Evolutionary conservation across 148 eudicot genomes (phyloP), one percentile per base, ranked within the genome.

Genomic region (Drosera capensis): DNA sequence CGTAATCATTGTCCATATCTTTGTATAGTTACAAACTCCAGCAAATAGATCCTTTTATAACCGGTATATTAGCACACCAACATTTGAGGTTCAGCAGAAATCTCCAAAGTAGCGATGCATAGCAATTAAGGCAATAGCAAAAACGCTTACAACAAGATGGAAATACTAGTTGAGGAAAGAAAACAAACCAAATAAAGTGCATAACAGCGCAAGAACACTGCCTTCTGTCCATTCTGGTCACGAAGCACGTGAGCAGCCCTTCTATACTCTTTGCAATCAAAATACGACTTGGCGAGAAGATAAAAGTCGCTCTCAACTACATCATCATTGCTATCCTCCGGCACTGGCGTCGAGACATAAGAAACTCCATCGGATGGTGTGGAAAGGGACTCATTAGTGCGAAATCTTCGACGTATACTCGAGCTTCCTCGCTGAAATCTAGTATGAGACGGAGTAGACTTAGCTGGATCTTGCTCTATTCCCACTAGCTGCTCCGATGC

Each of bases 401-500:
- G 76, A 63, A 63, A 85, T 49, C 95, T 74, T 18, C 94, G 85
- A 12, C 75, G 82, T 37, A 80, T 84, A 64, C 85, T 75, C 45
- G 99, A 90, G 57, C 85, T 80, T 11, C 82, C 99, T 21, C 93
- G 72, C 72, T 92, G 99, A 55, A 90, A 81, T 58, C 99, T 60
- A 14, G 99, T 85, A 59, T 79, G 94, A 0, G 95, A 78, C 7
- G 86, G 94, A 0, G 95, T 76, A 56, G 65, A 68, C 77, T 81
- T 92, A 14, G 73, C 58, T 1, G 93, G 95, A 44, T 85, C 99
- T 66, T 85, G 94, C 66, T 92, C 95, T 47, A 92, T 92, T 20
- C 95, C 95, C 66, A 85, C 70, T 40, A 92, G 64, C 39, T 81
- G 99, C 52, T 92, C 99, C 41, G 86, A 88, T 51, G 95, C 95